phyloP scores from a whole-genome alignment of 106 monocot genomes.

The Dendrobium officinale region DNA sequence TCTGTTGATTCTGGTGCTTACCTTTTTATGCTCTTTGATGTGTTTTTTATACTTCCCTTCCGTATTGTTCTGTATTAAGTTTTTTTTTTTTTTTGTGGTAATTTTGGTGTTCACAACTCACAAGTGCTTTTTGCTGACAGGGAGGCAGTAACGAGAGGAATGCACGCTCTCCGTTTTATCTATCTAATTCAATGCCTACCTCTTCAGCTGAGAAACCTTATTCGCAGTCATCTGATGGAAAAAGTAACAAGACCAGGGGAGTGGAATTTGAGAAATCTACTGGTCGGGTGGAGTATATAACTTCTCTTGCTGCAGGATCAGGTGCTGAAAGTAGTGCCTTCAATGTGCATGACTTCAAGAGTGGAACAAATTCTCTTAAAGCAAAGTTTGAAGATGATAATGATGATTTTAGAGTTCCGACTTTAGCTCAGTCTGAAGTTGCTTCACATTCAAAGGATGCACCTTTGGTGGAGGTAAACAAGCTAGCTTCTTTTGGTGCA shows the following conservation, averaged over 20 bases:
- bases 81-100: not conserved
- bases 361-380: slow-evolving; percentile 15
- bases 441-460: slow-evolving; percentile 12
- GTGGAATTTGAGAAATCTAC: slow-evolving; percentile 7
- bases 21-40: not conserved
- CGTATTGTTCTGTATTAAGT: not conserved
- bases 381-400: slow-evolving; percentile 37
- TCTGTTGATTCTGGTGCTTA: not conserved
- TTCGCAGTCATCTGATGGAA: slow-evolving; percentile 21
- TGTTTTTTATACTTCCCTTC: not conserved
- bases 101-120: slow-evolving; percentile 4
- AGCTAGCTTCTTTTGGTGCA: not conserved
- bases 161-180: slow-evolving; percentile 25
- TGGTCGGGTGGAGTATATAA: slow-evolving; percentile 10
- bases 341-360: slow-evolving; percentile 11
- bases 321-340: slow-evolving; percentile 30
- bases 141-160: slow-evolving; percentile 38
- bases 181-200: slow-evolving; percentile 11
- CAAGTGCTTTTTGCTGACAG: slow-evolving; percentile 12
- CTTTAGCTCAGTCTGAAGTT: slow-evolving; percentile 23
- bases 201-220: slow-evolving; percentile 24
- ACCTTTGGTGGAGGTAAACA: slow-evolving; percentile 9
- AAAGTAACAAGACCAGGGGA: slow-evolving; percentile 4
- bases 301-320: slow-evolving; percentile 15
- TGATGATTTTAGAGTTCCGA: slow-evolving; percentile 75